A percentile compares a stretch with the other conserved stretches of the same genome.
Conservation (phyloP, 1,284 basidiomycete genomes). For the Puccinia coronata region DNA sequence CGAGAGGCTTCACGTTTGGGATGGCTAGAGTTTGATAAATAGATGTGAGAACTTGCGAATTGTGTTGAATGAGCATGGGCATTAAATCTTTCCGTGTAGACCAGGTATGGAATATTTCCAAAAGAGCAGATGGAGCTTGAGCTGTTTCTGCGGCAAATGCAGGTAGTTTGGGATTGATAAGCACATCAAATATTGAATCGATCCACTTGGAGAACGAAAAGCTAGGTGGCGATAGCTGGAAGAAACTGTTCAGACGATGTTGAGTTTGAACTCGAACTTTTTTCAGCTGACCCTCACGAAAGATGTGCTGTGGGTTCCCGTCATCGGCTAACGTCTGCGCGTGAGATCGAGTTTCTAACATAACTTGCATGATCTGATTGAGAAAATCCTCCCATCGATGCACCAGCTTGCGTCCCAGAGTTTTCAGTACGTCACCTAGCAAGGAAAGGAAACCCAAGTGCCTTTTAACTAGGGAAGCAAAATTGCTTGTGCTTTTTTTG, state of each 20-base stretch:
- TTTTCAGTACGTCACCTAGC: conserved; percentile 77
- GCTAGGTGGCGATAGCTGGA: conserved; percentile 66
- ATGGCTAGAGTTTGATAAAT: conserved; percentile 79
- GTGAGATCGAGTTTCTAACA: conserved; percentile 67
- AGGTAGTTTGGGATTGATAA: conserved; percentile 80
- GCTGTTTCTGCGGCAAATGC: conserved; percentile 80
- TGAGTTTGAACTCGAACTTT: conserved; percentile 59
- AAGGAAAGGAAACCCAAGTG: conserved; percentile 79
- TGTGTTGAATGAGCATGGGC: conserved; percentile 70
- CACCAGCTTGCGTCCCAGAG: conserved; percentile 72
- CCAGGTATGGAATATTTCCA: conserved; percentile 85
- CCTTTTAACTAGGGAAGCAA: conserved; percentile 65
- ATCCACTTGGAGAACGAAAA: conserved; percentile 74
- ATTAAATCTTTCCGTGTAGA: conserved; percentile 67
- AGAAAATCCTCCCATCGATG: conserved; percentile 74
- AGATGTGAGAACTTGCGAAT: conserved; percentile 71
- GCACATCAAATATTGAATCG: conserved; percentile 67
- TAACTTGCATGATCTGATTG: conserved; percentile 68
- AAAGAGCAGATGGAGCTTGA: conserved; percentile 83
- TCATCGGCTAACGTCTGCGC: not conserved
- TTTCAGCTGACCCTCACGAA: conserved; percentile 30
- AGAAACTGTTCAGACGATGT: conserved; percentile 85
- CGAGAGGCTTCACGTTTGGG: conserved; percentile 80
- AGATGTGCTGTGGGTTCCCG: not conserved
- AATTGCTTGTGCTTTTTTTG: conserved; percentile 49